Evolutionary conservation across 2,329 filamentous ascomycete genomes (phyloP).

Genomic region (Beauveria australis): DNA sequence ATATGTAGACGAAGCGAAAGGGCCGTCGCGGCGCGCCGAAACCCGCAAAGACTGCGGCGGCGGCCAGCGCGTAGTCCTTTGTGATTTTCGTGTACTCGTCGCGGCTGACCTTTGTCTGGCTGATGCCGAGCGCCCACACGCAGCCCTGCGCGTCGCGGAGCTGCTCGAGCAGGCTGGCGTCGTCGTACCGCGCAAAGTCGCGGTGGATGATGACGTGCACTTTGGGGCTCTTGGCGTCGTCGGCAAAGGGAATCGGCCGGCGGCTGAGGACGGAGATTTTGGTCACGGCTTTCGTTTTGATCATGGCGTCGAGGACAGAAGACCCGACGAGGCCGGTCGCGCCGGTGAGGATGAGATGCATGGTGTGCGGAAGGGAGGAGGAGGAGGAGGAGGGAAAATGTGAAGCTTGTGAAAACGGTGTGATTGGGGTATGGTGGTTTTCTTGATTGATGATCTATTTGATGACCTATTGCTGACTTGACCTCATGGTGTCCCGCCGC

Average conservation of each 20-base stretch:
- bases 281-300: conserved; percentile 44
- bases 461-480: background rate
- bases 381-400: too few species aligned
- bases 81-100: conserved; percentile 65
- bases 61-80: conserved; percentile 54
- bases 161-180: conserved; percentile 43
- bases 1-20: conserved; percentile 66
- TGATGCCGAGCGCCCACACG: conserved; percentile 67
- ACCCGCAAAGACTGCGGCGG: conserved; percentile 50
- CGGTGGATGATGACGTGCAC: conserved; percentile 59
- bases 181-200: conserved; percentile 55
- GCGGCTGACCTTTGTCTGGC: conserved; percentile 48
- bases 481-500: too few species aligned
- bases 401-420: too few species aligned
- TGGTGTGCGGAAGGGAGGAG: conserved; percentile 17
- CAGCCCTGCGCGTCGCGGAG: conserved; percentile 58
- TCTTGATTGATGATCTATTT: background rate
- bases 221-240: conserved; percentile 47
- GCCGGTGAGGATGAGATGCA: conserved; percentile 62
- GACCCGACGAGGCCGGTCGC: conserved; percentile 60
- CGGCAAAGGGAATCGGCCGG: conserved; percentile 54
- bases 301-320: conserved; percentile 52
- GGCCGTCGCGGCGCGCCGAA: conserved; percentile 36
- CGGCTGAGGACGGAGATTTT: conserved; percentile 62
- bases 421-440: too few species aligned